Evolutionary conservation across 2,329 filamentous ascomycete genomes (phyloP).

Genomic region (Aphanoascus verrucosus): DNA sequence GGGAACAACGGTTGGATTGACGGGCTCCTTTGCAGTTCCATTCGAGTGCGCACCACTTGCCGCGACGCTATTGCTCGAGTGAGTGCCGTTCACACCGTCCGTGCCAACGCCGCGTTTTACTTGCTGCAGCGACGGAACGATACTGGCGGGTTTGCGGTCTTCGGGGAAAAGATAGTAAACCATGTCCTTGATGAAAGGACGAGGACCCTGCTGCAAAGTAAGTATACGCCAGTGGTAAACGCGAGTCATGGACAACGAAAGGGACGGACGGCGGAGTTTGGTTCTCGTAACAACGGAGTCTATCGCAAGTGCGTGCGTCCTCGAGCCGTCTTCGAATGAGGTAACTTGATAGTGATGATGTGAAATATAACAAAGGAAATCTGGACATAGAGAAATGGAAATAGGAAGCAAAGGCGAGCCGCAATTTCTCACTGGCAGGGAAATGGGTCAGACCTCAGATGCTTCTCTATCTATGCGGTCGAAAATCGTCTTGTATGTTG

Average conservation of each 20-base stretch:
- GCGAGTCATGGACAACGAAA: not conserved
- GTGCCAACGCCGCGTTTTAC: conserved; percentile 52
- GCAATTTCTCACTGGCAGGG: conserved; percentile 19
- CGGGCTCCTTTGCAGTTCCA: conserved; percentile 44
- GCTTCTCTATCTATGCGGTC: conserved; percentile 61
- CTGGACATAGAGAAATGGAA: conserved; percentile 12
- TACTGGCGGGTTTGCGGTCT: conserved; percentile 52
- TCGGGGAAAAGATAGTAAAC: conserved; percentile 81
- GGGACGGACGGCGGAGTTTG: not conserved
- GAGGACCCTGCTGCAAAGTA: conserved; percentile 58
- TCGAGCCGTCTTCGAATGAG: not conserved
- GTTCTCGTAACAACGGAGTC: not conserved
- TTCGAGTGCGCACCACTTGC: conserved; percentile 42
- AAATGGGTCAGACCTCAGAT: conserved; percentile 54
- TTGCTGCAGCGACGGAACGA: conserved; percentile 64
- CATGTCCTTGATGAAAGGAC: conserved; percentile 97
- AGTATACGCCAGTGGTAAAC: conserved; percentile 24
- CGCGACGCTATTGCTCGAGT: conserved; percentile 20
- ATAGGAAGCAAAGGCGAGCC: conserved; percentile 14
- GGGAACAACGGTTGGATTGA: conserved; percentile 80
- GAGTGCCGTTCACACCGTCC: conserved; percentile 21
- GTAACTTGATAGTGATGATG: not conserved
- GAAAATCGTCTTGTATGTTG: conserved; percentile 53
- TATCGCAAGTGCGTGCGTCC: not conserved
- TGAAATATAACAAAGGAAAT: not conserved